Evolutionary conservation across 2,329 filamentous ascomycete genomes (phyloP).

Genomic region (Chlorencoelia australis): DNA sequence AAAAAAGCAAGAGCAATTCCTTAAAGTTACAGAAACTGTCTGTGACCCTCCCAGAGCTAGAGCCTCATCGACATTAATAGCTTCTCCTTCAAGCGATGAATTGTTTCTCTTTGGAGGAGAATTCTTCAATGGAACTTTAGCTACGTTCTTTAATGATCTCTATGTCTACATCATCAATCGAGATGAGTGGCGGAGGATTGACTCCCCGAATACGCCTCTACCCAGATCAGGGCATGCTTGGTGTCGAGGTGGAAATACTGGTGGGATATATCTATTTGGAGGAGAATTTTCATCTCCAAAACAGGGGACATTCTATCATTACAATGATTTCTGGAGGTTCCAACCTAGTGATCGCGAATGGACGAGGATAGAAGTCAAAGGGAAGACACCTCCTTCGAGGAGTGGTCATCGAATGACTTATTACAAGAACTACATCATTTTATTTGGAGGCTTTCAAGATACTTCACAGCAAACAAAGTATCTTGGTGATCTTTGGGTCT

Average conservation of each 20-base stretch:
- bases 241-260: constrained; percentile 75
- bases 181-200: constrained; percentile 85
- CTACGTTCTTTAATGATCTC: constrained; percentile 59
- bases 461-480: constrained; percentile 94
- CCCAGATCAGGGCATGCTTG: constrained; percentile 90
- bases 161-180: constrained; percentile 67
- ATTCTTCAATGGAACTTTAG: constrained; percentile 86
- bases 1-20: constrained; percentile 84
- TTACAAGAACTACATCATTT: constrained; percentile 91
- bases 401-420: constrained; percentile 94
- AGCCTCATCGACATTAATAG: constrained; percentile 71
- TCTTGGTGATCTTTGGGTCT: constrained; percentile 87
- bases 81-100: constrained; percentile 75
- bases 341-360: constrained; percentile 81
- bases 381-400: constrained; percentile 70
- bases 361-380: constrained; percentile 73
- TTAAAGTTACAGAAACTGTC: constrained; percentile 80
- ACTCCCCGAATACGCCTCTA: constrained; percentile 81
- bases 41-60: constrained; percentile 67
- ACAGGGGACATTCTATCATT: constrained; percentile 97
- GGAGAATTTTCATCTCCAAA: constrained; percentile 96
- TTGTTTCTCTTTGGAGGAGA: constrained; percentile 90
- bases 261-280: constrained; percentile 83
- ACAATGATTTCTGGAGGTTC: constrained; percentile 85
- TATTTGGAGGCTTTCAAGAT: constrained; percentile 96